These are phyloP conservation scores for Metschnikowia colocasiae DNA, from an alignment of 805 yeast genomes.

Conservation along the genomic window DNA sequence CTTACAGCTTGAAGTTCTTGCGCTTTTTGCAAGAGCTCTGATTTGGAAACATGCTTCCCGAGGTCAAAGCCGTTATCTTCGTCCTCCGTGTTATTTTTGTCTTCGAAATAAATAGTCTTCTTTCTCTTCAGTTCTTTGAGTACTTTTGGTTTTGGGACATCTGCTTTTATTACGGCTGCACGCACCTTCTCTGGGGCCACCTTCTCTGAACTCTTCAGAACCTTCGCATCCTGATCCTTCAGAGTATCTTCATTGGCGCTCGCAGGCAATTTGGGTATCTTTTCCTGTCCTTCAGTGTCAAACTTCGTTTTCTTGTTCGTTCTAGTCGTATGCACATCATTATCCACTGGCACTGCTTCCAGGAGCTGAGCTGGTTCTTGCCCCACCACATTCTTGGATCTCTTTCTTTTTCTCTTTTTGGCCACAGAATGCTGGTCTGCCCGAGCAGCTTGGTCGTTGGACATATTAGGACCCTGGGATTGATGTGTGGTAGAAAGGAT, in stretches of 20 bases:
- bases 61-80: slow-evolving; percentile 19
- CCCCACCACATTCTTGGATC: slow-evolving; percentile 18
- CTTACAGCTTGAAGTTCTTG: slow-evolving; percentile 48
- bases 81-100: slow-evolving; percentile 34
- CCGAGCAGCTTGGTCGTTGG: slow-evolving; percentile 7
- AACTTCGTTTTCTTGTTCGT: slow-evolving; percentile 27
- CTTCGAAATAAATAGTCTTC: slow-evolving; percentile 34
- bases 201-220: background rate
- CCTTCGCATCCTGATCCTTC: background rate
- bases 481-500: background rate
- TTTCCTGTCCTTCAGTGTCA: slow-evolving; percentile 6
- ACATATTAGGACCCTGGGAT: slow-evolving; percentile 5
- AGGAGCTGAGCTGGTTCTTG: slow-evolving; percentile 5
- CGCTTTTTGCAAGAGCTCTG: slow-evolving; percentile 39
- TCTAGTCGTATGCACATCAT: slow-evolving; percentile 16
- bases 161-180: background rate
- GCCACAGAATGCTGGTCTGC: slow-evolving; percentile 8
- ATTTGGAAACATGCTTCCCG: slow-evolving; percentile 7
- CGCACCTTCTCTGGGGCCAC: background rate
- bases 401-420: slow-evolving; percentile 19
- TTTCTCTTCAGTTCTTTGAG: slow-evolving; percentile 4
- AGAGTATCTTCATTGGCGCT: background rate
- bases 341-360: slow-evolving; percentile 3
- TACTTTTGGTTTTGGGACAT: background rate
- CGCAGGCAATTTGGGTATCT: background rate